Conservation (phyloP, 2,329 filamentous ascomycete genomes). For the Penicillium sp. region DNA sequence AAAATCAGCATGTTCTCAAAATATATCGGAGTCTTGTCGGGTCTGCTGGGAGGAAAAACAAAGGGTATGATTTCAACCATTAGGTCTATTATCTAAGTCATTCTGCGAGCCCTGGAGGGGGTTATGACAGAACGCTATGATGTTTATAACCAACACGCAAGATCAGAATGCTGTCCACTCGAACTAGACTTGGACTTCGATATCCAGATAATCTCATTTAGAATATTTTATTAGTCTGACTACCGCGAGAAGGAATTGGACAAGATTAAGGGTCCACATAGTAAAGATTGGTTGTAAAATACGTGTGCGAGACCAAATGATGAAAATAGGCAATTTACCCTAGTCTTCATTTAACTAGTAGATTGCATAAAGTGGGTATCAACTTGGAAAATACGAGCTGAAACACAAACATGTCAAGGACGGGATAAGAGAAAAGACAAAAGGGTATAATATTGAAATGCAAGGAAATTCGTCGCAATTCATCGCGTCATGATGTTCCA, state of each 20-base stretch:
- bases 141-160: not conserved
- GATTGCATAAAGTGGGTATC: constrained; percentile 11
- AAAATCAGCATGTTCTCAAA: not conserved
- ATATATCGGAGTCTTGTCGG: not conserved
- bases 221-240: not conserved
- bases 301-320: not conserved
- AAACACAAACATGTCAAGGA: not conserved
- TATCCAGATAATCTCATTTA: not conserved
- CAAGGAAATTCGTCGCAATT: constrained; percentile 23
- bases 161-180: not conserved
- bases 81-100: not conserved
- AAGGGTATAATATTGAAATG: constrained; percentile 11
- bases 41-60: not conserved
- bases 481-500: constrained; percentile 17
- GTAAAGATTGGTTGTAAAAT: not conserved
- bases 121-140: not conserved
- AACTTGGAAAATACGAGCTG: not conserved
- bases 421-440: not conserved
- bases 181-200: not conserved
- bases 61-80: not conserved
- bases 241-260: not conserved
- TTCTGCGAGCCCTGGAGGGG: not conserved
- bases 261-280: not conserved
- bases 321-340: constrained; percentile 1
- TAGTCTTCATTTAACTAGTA: constrained; percentile 9